Evolutionary conservation across 2,329 filamentous ascomycete genomes (phyloP).

Genomic region (Colletotrichum scovillei): DNA sequence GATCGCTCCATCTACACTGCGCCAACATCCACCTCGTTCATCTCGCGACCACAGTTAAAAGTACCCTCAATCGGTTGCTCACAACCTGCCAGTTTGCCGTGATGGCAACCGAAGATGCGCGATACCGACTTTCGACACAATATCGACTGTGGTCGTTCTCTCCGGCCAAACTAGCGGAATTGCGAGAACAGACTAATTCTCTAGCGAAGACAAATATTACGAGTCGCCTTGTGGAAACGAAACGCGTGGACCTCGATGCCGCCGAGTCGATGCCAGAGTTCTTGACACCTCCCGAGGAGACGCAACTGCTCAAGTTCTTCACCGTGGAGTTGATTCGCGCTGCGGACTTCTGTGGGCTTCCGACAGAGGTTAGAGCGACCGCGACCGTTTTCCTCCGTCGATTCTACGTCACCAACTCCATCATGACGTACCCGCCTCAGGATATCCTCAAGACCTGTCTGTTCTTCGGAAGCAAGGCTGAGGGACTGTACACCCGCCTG

Average conservation of each 20-base stretch:
- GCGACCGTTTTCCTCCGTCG: conserved; percentile 90
- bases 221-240: conserved; percentile 61
- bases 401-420: conserved; percentile 95
- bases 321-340: conserved; percentile 68
- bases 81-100: conserved; percentile 30
- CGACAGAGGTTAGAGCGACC: conserved; percentile 66
- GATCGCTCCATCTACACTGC: not conserved
- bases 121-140: conserved; percentile 91
- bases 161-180: conserved; percentile 73
- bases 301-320: conserved; percentile 84
- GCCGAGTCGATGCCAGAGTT: conserved; percentile 72
- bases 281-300: conserved; percentile 85
- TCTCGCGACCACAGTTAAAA: not conserved
- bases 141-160: conserved; percentile 95
- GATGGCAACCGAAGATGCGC: conserved; percentile 87
- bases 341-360: conserved; percentile 63
- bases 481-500: conserved; percentile 80
- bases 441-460: conserved; percentile 90
- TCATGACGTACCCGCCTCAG: conserved; percentile 95
- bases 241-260: conserved; percentile 39
- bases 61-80: not conserved
- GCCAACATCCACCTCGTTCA: not conserved
- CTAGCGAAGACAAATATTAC: conserved; percentile 75
- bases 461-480: conserved; percentile 93
- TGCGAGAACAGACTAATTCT: conserved; percentile 83